Conservation (phyloP, 2,329 filamentous ascomycete genomes). For the Lasiodiplodia sp. region DNA sequence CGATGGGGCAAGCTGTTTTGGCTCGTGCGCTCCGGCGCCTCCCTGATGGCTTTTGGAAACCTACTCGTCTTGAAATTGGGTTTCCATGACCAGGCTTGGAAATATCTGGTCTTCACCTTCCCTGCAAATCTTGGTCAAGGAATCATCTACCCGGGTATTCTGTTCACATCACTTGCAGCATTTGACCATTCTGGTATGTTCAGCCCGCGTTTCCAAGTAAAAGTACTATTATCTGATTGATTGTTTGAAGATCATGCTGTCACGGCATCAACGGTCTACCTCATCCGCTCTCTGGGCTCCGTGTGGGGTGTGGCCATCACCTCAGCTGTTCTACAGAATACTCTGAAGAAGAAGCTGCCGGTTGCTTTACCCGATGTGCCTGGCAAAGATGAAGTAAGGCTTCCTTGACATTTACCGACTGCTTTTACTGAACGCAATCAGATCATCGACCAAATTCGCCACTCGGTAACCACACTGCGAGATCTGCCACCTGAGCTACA, state of each 20-base stretch:
- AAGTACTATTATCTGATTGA: neutral
- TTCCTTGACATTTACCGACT: too few species aligned
- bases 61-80: conserved; percentile 49
- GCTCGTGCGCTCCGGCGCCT: conserved; percentile 50
- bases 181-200: conserved; percentile 66
- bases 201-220: neutral
- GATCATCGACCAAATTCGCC: conserved; percentile 68
- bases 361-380: conserved; percentile 62
- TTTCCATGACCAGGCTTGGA: conserved; percentile 54
- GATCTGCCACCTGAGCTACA: conserved; percentile 64
- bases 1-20: conserved; percentile 54
- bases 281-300: conserved; percentile 68
- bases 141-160: conserved; percentile 56
- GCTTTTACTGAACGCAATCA: conserved; percentile 54
- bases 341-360: conserved; percentile 62
- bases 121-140: conserved; percentile 57
- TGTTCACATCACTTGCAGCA: conserved; percentile 69
- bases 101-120: conserved; percentile 55
- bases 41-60: conserved; percentile 56
- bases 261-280: conserved; percentile 68
- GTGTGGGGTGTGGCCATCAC: conserved; percentile 71
- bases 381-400: conserved; percentile 59
- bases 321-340: conserved; percentile 69
- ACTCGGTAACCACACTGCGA: conserved; percentile 65
- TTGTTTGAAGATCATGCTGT: conserved; percentile 64